Conservation (phyloP, 2,329 filamentous ascomycete species). For the Pseudofabraea citricarpa region DNA sequence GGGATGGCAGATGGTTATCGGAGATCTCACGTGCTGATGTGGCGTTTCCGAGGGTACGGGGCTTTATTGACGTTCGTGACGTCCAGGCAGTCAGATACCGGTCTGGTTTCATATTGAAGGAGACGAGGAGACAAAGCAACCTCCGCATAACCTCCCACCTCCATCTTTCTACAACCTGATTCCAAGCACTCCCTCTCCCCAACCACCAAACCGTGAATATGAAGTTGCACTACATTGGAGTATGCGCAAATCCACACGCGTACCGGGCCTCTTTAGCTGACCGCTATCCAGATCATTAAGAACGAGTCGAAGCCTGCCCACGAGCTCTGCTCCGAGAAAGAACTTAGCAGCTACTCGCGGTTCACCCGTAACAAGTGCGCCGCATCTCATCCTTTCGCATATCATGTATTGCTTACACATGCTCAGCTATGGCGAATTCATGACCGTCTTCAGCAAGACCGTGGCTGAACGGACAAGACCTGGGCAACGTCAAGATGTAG, state of each 20-base stretch:
- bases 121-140: background rate
- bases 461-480: conserved; percentile 79
- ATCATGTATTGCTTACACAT: conserved; percentile 2
- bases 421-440: conserved; percentile 54
- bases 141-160: background rate
- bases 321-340: conserved; percentile 72
- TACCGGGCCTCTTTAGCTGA: conserved; percentile 18
- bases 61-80: background rate
- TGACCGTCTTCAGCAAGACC: conserved; percentile 81
- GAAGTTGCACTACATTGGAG: conserved; percentile 86
- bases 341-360: conserved; percentile 72
- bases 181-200: too few relatives aligned
- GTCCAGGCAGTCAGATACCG: background rate
- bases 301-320: conserved; percentile 72
- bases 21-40: background rate
- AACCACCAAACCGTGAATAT: conserved; percentile 58
- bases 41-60: background rate
- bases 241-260: conserved; percentile 35
- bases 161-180: background rate
- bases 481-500: conserved; percentile 80
- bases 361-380: conserved; percentile 70
- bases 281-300: conserved; percentile 63
- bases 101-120: background rate
- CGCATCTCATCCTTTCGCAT: conserved; percentile 3
- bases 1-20: too few relatives aligned